Evolutionary conservation across 768 basidiomycete genomes (phyloP).

Genomic region (Tricholoma terreum): DNA sequence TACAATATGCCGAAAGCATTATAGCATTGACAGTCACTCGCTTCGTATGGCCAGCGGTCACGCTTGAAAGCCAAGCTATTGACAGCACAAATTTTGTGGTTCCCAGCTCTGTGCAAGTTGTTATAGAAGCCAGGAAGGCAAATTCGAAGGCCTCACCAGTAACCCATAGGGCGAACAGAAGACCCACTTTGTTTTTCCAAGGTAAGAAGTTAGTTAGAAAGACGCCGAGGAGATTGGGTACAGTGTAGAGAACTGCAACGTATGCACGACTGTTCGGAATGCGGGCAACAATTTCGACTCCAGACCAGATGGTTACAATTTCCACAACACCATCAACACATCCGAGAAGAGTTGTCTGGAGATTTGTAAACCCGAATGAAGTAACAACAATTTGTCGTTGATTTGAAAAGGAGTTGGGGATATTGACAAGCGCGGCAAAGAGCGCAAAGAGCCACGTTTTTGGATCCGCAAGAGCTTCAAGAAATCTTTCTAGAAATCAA

Average conservation of each 20-base stretch:
- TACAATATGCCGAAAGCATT: constrained; percentile 65
- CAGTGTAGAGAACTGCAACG: constrained; percentile 54
- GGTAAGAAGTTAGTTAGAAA: constrained; percentile 63
- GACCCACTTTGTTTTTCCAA: constrained; percentile 61
- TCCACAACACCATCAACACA: constrained; percentile 66
- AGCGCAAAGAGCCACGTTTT: constrained; percentile 79
- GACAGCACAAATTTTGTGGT: constrained; percentile 50
- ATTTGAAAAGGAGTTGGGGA: constrained; percentile 65
- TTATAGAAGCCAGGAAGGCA: background rate
- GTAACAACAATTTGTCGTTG: constrained; percentile 63
- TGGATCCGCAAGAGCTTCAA: constrained; percentile 63
- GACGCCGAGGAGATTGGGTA: constrained; percentile 64
- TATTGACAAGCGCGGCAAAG: constrained; percentile 56
- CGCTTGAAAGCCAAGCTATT: constrained; percentile 60
- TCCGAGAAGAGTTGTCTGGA: constrained; percentile 68
- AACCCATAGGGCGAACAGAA: constrained; percentile 56
- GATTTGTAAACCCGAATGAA: constrained; percentile 59
- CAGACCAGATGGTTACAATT: constrained; percentile 68
- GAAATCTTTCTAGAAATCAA: constrained; percentile 43
- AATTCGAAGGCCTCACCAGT: constrained; percentile 35
- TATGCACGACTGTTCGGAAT: constrained; percentile 61
- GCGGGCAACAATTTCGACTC: constrained; percentile 55
- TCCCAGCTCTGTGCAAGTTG: constrained; percentile 14
- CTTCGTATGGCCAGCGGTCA: constrained; percentile 74
- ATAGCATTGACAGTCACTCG: constrained; percentile 69